Base-by-base conservation (phyloP, 2,329 filamentous ascomycete genomes). In the Talaromyces sp. region DNA sequence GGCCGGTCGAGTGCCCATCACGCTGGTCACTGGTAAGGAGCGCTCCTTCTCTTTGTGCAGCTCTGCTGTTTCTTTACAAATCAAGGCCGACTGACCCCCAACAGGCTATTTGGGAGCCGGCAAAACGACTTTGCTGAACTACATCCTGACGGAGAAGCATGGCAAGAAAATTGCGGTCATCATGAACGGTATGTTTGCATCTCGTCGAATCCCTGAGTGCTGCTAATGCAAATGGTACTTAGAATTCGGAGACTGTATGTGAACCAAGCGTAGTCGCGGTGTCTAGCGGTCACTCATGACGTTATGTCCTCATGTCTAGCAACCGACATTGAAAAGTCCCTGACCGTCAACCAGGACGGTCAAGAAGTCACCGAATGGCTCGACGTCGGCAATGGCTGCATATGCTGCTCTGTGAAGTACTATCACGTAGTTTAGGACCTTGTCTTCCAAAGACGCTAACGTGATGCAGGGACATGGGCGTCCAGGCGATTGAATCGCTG, bases 121-220 rank as follows among this genome's bases (percentile, higher is more conserved):
- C 19, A 99, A 99, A 77, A 98, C 93, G 0, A 98, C 93, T 0
- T 77, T 98, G 31, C 81, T 99, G 61, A 98, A 99, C 74, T 96
- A 98, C 74, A 98, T 99, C 63, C 81, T 99, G 57, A 96, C 89
- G 29, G 92, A 93, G 61, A 88, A 93, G 63, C 95, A 99, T 82
- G 93, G 93, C 74, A 98, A 98, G 82, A 96, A 92, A 71, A 95
- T 99, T 73, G 95, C 95, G 11, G 95, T 99, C 14, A 98, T 99
- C 60, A 85, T 99, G 80, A 99, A 99, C 75, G 92, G 91, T 77
- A 70, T 71, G 73, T 81, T 10, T 63, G 27, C 53, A 51, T 6
- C 52, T 54, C 29, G 7, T 14, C 21, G 14, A 14, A 46, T 38
- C 27, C 29, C 35, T 35, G 55, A 27, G 27, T 9, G 58, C 38